Percentiles rank a stretch among this genome's conserved stretches.
Conservation (phyloP, 2,329 filamentous ascomycete genomes). For the Trichophyton benhamiae region DNA sequence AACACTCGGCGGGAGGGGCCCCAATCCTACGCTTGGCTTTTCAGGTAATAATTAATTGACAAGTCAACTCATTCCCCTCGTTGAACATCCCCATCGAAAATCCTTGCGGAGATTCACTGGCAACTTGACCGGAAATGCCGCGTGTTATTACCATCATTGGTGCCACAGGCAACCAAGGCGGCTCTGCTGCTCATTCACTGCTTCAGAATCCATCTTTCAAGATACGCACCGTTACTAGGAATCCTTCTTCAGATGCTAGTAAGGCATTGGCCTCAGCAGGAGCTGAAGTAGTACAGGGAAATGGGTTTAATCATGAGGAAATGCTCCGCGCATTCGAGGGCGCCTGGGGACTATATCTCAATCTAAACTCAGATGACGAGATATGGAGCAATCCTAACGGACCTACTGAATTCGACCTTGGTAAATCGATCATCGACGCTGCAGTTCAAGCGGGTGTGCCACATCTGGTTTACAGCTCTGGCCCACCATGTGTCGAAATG, state of each 20-base stretch:
- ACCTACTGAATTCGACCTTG: neutral
- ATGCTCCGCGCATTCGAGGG: conserved; percentile 17
- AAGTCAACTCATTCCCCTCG: no score
- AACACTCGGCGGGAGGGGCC: no score
- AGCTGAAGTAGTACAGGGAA: conserved; percentile 18
- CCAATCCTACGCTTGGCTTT: no score
- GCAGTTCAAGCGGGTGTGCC: no score
- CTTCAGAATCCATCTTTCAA: conserved; percentile 37
- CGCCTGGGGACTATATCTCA: conserved; percentile 17
- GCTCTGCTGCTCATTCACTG: conserved; percentile 36
- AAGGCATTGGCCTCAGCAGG: conserved; percentile 16
- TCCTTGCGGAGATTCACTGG: neutral
- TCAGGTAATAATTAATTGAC: no score
- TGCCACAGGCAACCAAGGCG: conserved; percentile 43
- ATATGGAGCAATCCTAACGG: neutral
- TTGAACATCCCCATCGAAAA: no score
- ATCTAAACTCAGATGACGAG: conserved; percentile 14
- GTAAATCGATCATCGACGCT: neutral
- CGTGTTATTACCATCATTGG: conserved; percentile 37
- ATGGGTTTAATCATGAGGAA: conserved; percentile 13
- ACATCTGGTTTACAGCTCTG: no score
- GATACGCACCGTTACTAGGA: conserved; percentile 41
- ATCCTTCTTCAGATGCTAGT: conserved; percentile 20
- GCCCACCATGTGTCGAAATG: neutral
- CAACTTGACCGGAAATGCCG: neutral